A percentile compares a stretch with the other conserved stretches of the same genome.
Conservation (phyloP, 2,329 filamentous ascomycete genomes). For the Ophiostoma australiae region DNA sequence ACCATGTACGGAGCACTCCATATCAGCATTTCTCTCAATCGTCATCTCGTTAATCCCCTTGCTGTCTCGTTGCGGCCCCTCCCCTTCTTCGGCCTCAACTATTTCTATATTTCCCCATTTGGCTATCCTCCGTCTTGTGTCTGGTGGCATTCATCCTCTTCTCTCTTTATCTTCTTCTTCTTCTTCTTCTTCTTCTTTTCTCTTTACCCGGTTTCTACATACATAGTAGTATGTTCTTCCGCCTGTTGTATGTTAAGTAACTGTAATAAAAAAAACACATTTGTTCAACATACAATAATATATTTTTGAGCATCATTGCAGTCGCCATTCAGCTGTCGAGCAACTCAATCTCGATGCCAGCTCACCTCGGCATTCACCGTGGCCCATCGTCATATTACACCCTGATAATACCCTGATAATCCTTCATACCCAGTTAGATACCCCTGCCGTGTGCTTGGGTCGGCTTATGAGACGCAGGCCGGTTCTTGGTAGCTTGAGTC, state of each 20-base stretch:
- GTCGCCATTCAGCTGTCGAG: not conserved
- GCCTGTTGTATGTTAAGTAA: no score
- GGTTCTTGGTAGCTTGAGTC: not conserved
- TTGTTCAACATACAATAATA: no score
- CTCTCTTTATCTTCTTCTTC: not conserved
- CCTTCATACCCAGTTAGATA: not conserved
- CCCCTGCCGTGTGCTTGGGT: constrained; percentile 6
- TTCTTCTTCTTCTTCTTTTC: not conserved
- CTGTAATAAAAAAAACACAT: no score
- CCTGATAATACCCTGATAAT: not conserved
- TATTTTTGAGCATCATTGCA: no score
- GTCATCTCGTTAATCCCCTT: not conserved
- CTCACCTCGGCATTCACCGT: not conserved
- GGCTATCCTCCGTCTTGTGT: constrained; percentile 9
- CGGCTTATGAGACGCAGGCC: not conserved
- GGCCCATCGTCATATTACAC: not conserved
- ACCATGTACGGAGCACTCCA: no score
- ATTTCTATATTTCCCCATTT: constrained; percentile 10
- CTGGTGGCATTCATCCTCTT: not conserved
- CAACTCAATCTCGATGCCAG: not conserved
- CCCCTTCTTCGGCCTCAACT: constrained; percentile 7
- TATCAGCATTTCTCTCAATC: not conserved
- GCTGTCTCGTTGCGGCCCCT: not conserved
- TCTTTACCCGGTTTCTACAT: no score
- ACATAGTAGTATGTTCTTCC: not conserved